Evolutionary conservation across 2,329 filamentous ascomycete genomes (phyloP).

Genomic region (Xylariales sp.): DNA sequence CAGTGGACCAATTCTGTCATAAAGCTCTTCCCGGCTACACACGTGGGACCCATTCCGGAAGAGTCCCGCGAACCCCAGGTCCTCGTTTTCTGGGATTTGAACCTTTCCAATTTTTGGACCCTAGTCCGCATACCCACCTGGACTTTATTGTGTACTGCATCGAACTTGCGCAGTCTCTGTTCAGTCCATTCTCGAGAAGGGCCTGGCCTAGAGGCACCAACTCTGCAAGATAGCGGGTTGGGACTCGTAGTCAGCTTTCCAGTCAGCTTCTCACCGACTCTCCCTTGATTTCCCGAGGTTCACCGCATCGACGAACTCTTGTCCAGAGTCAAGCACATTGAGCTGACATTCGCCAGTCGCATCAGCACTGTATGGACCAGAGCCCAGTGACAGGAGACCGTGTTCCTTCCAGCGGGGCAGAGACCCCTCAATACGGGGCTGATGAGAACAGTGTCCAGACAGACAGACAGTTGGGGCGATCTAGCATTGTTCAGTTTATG

Average conservation of each 20-base stretch:
- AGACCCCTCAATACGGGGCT: constrained; percentile 1
- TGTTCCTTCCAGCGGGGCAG: constrained; percentile 7
- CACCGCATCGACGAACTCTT: constrained; percentile 5
- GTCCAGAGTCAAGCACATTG: too few species aligned
- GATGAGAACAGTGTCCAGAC: constrained; percentile 3
- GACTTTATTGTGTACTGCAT: too few species aligned
- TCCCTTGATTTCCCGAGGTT: neutral
- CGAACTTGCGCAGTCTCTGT: too few species aligned
- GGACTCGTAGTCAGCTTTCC: neutral
- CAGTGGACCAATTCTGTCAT: neutral
- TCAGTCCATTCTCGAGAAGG: too few species aligned
- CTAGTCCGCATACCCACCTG: too few species aligned
- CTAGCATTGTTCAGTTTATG: neutral
- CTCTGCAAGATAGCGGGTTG: neutral
- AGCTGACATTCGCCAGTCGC: too few species aligned
- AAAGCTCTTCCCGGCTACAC: constrained; percentile 9
- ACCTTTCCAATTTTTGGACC: neutral
- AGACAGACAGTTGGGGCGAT: neutral
- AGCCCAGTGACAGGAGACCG: constrained; percentile 6
- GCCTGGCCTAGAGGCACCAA: too few species aligned
- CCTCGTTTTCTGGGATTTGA: constrained; percentile 14
- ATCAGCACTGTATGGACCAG: constrained; percentile 1
- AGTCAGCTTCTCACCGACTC: neutral
- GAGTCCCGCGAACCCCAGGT: constrained; percentile 20
- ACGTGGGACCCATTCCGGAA: constrained; percentile 20